Conservation (phyloP, 805 yeast species). For the Wickerhamiella nectarea region DNA sequence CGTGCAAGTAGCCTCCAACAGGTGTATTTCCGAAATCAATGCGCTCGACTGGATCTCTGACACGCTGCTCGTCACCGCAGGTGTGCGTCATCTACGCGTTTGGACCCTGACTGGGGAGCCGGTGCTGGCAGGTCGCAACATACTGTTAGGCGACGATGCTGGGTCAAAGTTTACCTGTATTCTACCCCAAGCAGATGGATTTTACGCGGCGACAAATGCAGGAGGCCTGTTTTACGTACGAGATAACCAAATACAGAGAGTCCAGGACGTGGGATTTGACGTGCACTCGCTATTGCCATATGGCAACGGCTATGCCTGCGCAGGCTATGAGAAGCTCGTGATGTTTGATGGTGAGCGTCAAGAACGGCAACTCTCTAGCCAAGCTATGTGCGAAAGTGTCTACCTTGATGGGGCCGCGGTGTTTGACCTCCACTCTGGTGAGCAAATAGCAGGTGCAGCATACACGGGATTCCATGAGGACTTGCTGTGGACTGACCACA, state of each 20-base stretch:
- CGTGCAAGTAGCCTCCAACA: slow-evolving; percentile 38
- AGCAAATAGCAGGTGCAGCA: background rate
- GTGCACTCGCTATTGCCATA: background rate
- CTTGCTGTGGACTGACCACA: background rate
- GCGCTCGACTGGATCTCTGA: slow-evolving; percentile 44
- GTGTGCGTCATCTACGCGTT: slow-evolving; percentile 45
- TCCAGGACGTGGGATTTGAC: background rate
- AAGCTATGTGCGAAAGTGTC: background rate
- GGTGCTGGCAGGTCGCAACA: slow-evolving; percentile 44
- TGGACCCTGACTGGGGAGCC: slow-evolving; percentile 37
- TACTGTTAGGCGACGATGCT: slow-evolving; percentile 37
- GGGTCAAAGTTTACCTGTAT: slow-evolving; percentile 37
- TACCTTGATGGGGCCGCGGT: background rate
- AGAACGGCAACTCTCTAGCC: slow-evolving; percentile 7
- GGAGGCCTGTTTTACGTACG: slow-evolving; percentile 12
- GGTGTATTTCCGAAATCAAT: slow-evolving; percentile 47
- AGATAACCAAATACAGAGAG: background rate
- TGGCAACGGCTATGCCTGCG: background rate
- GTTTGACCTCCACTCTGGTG: background rate
- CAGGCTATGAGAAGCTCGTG: background rate
- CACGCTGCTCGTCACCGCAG: slow-evolving; percentile 39
- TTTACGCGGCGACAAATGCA: slow-evolving; percentile 13
- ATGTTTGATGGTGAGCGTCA: background rate
- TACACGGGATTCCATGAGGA: background rate
- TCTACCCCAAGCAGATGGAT: slow-evolving; percentile 24